Percentiles rank a stretch among this genome's conserved stretches.
Conservation (phyloP, 345 rosid species). For the Cardamine resedifolia region DNA sequence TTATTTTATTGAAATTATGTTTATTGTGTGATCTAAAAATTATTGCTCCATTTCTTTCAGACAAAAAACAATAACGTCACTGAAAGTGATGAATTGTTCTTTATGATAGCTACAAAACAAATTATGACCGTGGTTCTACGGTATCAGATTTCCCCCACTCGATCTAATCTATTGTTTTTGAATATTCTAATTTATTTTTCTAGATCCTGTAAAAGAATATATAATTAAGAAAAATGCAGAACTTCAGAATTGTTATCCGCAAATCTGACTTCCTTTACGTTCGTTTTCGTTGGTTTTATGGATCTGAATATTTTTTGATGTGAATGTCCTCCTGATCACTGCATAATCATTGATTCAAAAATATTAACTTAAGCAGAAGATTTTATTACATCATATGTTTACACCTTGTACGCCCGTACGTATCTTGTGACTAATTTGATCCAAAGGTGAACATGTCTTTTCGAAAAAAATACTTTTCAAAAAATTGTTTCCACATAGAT, state of each 20-base stretch:
- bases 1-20: neutral
- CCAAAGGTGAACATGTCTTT: neutral
- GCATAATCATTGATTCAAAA: neutral
- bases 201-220: neutral
- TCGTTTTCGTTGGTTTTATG: neutral
- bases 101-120: constrained; percentile 10
- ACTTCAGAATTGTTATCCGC: neutral
- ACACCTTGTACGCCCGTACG: neutral
- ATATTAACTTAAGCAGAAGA: neutral
- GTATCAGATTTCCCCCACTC: neutral
- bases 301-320: neutral
- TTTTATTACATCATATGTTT: neutral
- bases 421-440: neutral
- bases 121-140: neutral
- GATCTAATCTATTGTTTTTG: neutral
- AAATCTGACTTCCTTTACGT: no score
- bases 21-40: neutral
- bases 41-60: neutral
- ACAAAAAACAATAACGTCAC: neutral
- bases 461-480: neutral
- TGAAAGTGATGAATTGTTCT: constrained; percentile 16
- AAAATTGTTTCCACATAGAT: neutral
- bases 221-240: neutral
- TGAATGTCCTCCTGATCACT: neutral
- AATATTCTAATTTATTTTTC: neutral